These are phyloP conservation scores for Lentinula lateritia DNA, from an alignment of 768 basidiomycete species.

Conservation along the genomic window DNA sequence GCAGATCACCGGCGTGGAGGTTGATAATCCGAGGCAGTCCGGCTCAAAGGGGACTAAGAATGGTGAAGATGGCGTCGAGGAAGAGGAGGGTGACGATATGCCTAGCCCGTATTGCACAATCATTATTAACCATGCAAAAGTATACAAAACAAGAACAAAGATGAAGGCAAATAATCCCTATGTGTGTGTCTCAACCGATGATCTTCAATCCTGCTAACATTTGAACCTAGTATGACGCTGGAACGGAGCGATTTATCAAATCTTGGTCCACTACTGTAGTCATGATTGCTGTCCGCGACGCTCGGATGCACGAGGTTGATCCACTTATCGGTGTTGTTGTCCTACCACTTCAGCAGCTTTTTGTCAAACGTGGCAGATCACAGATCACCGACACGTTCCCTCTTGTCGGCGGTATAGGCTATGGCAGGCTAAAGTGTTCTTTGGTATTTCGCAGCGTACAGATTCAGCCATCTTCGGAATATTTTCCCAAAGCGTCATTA, in stretches of 20 bases:
- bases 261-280: constrained; percentile 58
- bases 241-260: constrained; percentile 64
- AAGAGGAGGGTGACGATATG: constrained; percentile 54
- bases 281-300: constrained; percentile 61
- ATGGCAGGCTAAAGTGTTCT: constrained; percentile 57
- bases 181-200: constrained; percentile 21
- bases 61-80: constrained; percentile 49
- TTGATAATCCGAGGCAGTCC: constrained; percentile 52
- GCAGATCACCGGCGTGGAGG: constrained; percentile 57
- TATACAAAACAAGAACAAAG: constrained; percentile 42
- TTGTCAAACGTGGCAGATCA: constrained; percentile 36
- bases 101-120: constrained; percentile 59
- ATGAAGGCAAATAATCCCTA: constrained; percentile 40
- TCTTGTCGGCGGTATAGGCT: constrained; percentile 66
- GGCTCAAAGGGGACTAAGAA: constrained; percentile 47
- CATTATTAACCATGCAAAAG: constrained; percentile 36
- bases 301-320: constrained; percentile 51
- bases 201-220: neutral
- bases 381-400: constrained; percentile 56
- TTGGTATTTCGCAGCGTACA: constrained; percentile 66
- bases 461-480: constrained; percentile 42
- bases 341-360: constrained; percentile 40
- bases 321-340: constrained; percentile 69
- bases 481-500: constrained; percentile 22
- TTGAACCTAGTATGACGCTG: constrained; percentile 44